Evolutionary conservation across 495 filamentous ascomycete genomes (phyloP).

Genomic region (Halenospora varia): DNA sequence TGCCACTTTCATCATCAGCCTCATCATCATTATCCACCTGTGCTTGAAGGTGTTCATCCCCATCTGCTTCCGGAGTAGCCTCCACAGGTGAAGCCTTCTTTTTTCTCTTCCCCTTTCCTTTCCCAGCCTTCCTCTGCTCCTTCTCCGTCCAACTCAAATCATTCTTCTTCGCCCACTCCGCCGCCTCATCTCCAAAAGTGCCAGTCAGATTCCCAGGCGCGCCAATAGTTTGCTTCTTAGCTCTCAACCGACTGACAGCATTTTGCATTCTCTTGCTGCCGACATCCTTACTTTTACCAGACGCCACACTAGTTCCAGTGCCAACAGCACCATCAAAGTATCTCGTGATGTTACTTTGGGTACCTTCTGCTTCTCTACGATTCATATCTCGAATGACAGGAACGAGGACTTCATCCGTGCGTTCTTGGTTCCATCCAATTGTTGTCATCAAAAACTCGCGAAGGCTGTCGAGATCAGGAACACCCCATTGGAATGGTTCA

Average conservation of each 20-base stretch:
- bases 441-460: conserved; percentile 87
- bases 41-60: not conserved
- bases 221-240: conserved; percentile 25
- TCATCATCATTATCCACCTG: not conserved
- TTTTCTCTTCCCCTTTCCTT: not conserved
- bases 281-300: conserved; percentile 29
- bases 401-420: conserved; percentile 90
- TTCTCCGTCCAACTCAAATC: conserved; percentile 13
- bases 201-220: conserved; percentile 8
- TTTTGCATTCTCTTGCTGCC: conserved; percentile 80
- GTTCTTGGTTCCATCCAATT: conserved; percentile 85
- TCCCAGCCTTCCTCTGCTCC: conserved; percentile 20
- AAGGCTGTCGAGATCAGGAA: conserved; percentile 84
- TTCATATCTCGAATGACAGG: conserved; percentile 97
- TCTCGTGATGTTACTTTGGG: conserved; percentile 92
- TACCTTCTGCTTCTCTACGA: conserved; percentile 75
- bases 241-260: conserved; percentile 64
- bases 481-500: conserved; percentile 86
- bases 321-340: conserved; percentile 68
- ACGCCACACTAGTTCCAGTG: conserved; percentile 41
- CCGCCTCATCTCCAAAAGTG: conserved; percentile 25
- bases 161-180: conserved; percentile 23
- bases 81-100: not conserved
- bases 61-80: not conserved
- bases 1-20: too few relatives aligned